Evolutionary conservation across 1,139 yeast species (phyloP), one percentile per base, ranked within the genome.

Genomic region (Suhomyces terraborum): DNA sequence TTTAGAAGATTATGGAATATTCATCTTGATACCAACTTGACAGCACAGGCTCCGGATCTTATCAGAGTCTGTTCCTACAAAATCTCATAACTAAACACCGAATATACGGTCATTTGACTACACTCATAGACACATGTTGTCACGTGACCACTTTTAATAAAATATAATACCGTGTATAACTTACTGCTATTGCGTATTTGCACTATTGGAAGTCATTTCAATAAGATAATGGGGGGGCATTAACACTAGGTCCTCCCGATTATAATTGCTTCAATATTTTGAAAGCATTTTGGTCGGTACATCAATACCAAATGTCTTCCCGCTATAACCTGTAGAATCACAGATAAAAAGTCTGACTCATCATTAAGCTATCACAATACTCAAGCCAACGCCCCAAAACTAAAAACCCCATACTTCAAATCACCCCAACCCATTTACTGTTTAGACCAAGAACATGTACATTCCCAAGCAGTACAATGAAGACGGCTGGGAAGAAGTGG

Each of bases 401-500:
- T 23, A 23, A 23, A 13, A 23, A 23, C 25, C 25, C 25, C 12
- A 23, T 23, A 13, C 25, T 13, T 12, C 22, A 18, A 9, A 18
- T 10, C n/a, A 18, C 13, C 23, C 16, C 25, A 23, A 8, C 10
- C 4, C 6, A 23, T 23, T 5, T 10, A 23, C 4, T n/a, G n/a
- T n/a, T n/a, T n/a, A n/a, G n/a, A n/a, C n/a, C n/a, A n/a, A n/a
- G n/a, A n/a, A 25, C 5, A 52, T 52, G 56, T 52, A 52, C 26
- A 43, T 52, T 24, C 54, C 56, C 4, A 46, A 32, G 5, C 33
- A 37, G 6, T 44, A 69, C 50, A 38, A 46, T 12, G 67, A 61
- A 33, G 58, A 59, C 18, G 65, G 64, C 24, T 68, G 75, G 68
- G 72, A 66, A 10, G 55, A 61, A 35, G 75, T 70, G 40, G 63